These are phyloP conservation scores for Globisporangium takayamanum DNA, from an alignment of 352 stramenopile genomes.

Conservation along the genomic window DNA sequence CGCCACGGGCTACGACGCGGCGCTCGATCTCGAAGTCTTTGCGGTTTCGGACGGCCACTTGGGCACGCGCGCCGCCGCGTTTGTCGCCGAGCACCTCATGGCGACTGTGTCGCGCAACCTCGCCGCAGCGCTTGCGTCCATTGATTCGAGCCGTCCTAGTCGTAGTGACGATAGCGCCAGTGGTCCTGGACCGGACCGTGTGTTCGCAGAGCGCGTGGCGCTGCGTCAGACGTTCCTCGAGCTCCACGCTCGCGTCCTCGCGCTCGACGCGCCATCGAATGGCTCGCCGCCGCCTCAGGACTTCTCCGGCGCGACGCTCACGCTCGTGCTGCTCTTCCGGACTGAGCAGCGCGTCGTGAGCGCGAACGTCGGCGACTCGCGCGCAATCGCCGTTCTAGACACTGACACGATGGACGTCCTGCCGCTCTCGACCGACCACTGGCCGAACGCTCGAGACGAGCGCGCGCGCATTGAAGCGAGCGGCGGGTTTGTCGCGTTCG, in stretches of 20 bases:
- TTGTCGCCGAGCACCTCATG: constrained; percentile 45
- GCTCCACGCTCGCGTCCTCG: constrained; percentile 52
- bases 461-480: constrained; percentile 64
- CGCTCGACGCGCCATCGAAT: constrained; percentile 1
- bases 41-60: constrained; percentile 94
- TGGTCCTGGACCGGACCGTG: constrained; percentile 6
- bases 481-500: constrained; percentile 63
- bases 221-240: constrained; percentile 72
- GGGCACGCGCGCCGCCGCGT: constrained; percentile 86
- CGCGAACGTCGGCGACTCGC: constrained; percentile 86
- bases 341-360: constrained; percentile 42
- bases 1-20: constrained; percentile 24
- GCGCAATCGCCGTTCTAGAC: constrained; percentile 44
- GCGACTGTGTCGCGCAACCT: constrained; percentile 28
- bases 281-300: constrained; percentile 18
- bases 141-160: not conserved
- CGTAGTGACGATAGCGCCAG: not conserved
- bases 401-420: constrained; percentile 4
- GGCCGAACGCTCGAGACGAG: constrained; percentile 43
- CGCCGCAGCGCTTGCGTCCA: constrained; percentile 12
- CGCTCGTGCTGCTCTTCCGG: constrained; percentile 62
- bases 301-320: constrained; percentile 81
- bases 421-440: constrained; percentile 54
- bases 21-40: constrained; percentile 82
- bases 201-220: constrained; percentile 43